phyloP scores from a whole-genome alignment of 1,284 basidiomycete genomes.

The Moesziomyces sp. region DNA sequence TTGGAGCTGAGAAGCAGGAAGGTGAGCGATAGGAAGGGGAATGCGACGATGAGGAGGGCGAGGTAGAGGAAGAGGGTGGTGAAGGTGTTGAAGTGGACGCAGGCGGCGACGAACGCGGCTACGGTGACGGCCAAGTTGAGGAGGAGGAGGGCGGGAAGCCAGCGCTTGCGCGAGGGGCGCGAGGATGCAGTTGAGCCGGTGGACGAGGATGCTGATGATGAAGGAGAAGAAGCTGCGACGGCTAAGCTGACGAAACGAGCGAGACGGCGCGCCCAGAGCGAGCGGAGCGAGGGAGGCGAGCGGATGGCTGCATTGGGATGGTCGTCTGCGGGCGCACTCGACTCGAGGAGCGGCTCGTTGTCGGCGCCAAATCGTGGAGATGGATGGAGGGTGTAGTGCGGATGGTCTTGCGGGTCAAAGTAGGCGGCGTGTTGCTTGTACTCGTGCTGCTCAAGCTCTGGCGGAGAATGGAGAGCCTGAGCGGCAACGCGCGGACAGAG shows the following conservation, averaged over 20 bases:
- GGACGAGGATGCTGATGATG: background rate
- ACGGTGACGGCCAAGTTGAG: conserved; percentile 18
- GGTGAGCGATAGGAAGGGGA: conserved; percentile 27
- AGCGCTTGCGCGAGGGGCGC: conserved; percentile 8
- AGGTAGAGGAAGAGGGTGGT: conserved; percentile 38
- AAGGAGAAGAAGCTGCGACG: background rate
- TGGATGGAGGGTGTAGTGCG: conserved; percentile 12
- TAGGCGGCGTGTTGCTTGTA: conserved; percentile 17
- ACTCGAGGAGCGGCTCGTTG: conserved; percentile 16
- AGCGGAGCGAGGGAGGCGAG: background rate
- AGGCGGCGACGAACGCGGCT: conserved; percentile 25
- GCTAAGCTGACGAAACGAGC: background rate
- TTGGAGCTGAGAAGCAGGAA: conserved; percentile 6
- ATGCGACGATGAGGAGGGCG: conserved; percentile 27
- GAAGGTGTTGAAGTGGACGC: conserved; percentile 37
- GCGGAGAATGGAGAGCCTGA: conserved; percentile 18
- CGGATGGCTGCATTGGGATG: background rate
- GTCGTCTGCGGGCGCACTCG: background rate
- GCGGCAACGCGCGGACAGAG: conserved; percentile 25
- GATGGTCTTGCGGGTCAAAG: conserved; percentile 8
- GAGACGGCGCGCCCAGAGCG: conserved; percentile 1
- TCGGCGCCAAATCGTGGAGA: conserved; percentile 8
- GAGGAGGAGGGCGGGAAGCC: conserved; percentile 17
- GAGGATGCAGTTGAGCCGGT: background rate
- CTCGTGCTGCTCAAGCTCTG: conserved; percentile 13